Base-by-base conservation (phyloP, 345 rosid genomes). In the Gossypium arboreum region DNA sequence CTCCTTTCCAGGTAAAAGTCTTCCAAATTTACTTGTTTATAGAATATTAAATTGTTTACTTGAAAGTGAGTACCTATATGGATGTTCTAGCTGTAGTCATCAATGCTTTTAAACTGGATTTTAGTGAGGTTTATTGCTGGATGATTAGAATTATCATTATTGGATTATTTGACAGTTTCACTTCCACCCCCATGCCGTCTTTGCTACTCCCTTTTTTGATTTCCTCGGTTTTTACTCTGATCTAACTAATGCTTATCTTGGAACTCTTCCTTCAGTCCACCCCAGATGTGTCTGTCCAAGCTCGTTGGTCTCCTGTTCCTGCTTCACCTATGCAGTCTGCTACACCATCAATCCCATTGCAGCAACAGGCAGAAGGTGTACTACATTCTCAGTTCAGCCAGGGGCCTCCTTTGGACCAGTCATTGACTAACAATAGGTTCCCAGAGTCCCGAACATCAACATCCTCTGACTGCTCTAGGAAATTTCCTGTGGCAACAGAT, bases 1-100 rank as follows among this genome's bases (percentile, higher is more conserved):
- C 97, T 15, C 96, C 96, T 80, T 95, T 91, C 89, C 99, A 91
- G 97, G 99, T 95, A 85, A 63, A 68, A 72, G 11, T 52, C 18
- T 11, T 55, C 43, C 55, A 60, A 41, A 52, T 73, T 44, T 45
- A 8, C 6, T 43, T 51, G 22, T 50, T n/a, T 12, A 3, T 52
- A 52, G 7, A 52, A 52, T 18, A 17, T 52, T 16, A 52, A 17
- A 4, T 17, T 52, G 57, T 59, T 2, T 47, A n/a, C 7, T 44
- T 45, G 2, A 20, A 43, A 65, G 69, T 43, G 5, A 4, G 50
- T 16, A 41, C 25, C 8, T 15, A 22, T 12, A 12, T 47, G 58
- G 41, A 12, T 60, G 18, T 60, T 60, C n/a, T 27, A 60, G 64
- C 25, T 24, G 58, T 47, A 47, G 20, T 39, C 18, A 56, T 41